Conservation (phyloP, 306 rosid species). For the Neltuma alba region DNA sequence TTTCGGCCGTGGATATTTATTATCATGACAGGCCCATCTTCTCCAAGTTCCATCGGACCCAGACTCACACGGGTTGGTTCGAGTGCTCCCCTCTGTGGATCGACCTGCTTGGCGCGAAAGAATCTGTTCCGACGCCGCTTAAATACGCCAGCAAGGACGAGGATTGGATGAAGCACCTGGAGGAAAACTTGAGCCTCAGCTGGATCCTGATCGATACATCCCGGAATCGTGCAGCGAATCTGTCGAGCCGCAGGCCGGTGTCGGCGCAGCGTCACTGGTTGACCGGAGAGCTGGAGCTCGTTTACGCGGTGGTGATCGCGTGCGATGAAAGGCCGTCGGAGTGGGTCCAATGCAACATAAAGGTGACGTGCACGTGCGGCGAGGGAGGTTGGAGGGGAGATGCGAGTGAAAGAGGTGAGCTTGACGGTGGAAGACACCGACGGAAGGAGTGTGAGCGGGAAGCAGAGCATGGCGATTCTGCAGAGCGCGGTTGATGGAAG, state of each 20-base stretch:
- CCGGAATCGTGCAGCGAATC: constrained; percentile 57
- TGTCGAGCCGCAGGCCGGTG: constrained; percentile 64
- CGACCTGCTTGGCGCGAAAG: constrained; percentile 56
- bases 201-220: constrained; percentile 75
- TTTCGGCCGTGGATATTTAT: constrained; percentile 77
- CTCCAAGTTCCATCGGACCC: constrained; percentile 51
- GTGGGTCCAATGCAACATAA: constrained; percentile 53
- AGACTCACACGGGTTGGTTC: constrained; percentile 62
- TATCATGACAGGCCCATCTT: constrained; percentile 55
- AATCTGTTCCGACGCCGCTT: constrained; percentile 50
- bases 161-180: constrained; percentile 46
- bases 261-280: constrained; percentile 63
- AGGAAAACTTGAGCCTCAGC: constrained; percentile 57
- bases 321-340: constrained; percentile 3
- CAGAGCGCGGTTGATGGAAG: constrained; percentile 51
- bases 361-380: constrained; percentile 71
- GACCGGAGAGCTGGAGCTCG: constrained; percentile 54
- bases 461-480: constrained; percentile 59
- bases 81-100: constrained; percentile 64
- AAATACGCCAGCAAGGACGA: constrained; percentile 28
- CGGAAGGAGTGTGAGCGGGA: constrained; percentile 71
- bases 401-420: constrained; percentile 71
- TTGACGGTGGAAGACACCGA: constrained; percentile 68
- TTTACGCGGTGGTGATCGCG: constrained; percentile 49
- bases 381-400: constrained; percentile 55